Conservation (phyloP, 345 rosid genomes). For the Firmiana major region DNA sequence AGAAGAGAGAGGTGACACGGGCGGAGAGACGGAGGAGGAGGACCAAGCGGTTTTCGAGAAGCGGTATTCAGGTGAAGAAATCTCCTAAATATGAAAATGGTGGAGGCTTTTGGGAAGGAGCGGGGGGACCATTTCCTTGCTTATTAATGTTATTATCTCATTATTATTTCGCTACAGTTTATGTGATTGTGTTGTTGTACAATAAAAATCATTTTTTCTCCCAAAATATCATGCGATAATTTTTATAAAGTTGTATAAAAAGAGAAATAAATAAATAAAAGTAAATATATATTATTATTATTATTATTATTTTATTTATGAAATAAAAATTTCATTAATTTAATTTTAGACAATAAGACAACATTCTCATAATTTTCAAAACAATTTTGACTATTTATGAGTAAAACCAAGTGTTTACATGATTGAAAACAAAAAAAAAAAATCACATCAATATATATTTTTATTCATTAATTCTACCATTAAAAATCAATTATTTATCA, state of each 20-base stretch:
- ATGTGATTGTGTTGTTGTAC: background rate
- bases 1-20: background rate
- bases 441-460: too few relatives aligned
- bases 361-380: too few relatives aligned
- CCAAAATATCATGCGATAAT: background rate
- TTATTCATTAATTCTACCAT: too few relatives aligned
- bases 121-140: slow-evolving; percentile 11
- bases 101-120: slow-evolving; percentile 5
- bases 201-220: background rate
- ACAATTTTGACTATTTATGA: too few relatives aligned
- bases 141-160: background rate
- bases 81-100: slow-evolving; percentile 10
- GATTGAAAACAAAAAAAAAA: slow-evolving; percentile 4
- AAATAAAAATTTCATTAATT: too few relatives aligned
- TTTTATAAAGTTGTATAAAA: background rate
- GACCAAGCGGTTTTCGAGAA: background rate
- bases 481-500: too few relatives aligned
- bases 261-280: too few relatives aligned
- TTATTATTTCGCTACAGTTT: background rate
- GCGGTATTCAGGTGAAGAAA: slow-evolving; percentile 29
- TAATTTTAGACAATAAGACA: too few relatives aligned
- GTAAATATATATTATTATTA: too few relatives aligned
- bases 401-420: background rate
- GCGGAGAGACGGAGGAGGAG: background rate
- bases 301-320: too few relatives aligned